Evolutionary conservation across 1,284 basidiomycete species (phyloP).

Genomic region (Tilletia walkeri): DNA sequence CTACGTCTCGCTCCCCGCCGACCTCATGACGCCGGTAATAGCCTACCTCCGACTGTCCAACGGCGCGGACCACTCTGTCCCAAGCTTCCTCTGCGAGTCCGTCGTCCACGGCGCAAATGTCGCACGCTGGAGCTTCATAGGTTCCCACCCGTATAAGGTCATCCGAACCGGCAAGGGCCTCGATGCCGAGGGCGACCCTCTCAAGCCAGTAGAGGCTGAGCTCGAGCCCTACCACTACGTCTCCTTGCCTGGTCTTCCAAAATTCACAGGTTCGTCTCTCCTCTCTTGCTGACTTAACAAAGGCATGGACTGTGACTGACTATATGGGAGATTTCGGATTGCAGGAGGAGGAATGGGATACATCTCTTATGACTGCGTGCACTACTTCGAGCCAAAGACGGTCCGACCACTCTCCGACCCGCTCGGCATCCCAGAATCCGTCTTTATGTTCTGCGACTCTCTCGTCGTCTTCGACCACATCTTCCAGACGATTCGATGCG

Average conservation of each 20-base stretch:
- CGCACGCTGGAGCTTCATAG: slow-evolving; percentile 92
- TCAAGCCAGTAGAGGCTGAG: slow-evolving; percentile 78
- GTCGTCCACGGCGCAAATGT: slow-evolving; percentile 82
- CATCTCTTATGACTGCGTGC: slow-evolving; percentile 92
- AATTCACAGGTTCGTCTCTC: slow-evolving; percentile 69
- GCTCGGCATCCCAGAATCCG: slow-evolving; percentile 81
- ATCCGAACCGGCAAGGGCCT: slow-evolving; percentile 83
- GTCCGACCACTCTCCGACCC: slow-evolving; percentile 75
- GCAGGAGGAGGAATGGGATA: slow-evolving; percentile 93
- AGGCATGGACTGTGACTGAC: too few species aligned
- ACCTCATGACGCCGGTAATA: slow-evolving; percentile 93
- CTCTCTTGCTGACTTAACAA: too few species aligned
- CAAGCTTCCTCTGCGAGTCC: slow-evolving; percentile 60
- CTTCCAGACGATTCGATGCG: slow-evolving; percentile 86
- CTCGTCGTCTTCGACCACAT: slow-evolving; percentile 96
- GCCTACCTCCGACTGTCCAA: slow-evolving; percentile 91
- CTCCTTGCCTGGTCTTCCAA: slow-evolving; percentile 83
- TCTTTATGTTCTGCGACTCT: slow-evolving; percentile 95
- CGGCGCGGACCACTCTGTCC: slow-evolving; percentile 67
- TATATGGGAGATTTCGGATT: not conserved
- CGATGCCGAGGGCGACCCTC: slow-evolving; percentile 81
- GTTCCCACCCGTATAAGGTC: slow-evolving; percentile 86
- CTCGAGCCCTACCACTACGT: slow-evolving; percentile 84
- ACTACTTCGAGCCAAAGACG: slow-evolving; percentile 75
- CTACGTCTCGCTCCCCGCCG: slow-evolving; percentile 87